phyloP scores from a whole-genome alignment of 331 rosid species.

The Spiraea crenata region DNA sequence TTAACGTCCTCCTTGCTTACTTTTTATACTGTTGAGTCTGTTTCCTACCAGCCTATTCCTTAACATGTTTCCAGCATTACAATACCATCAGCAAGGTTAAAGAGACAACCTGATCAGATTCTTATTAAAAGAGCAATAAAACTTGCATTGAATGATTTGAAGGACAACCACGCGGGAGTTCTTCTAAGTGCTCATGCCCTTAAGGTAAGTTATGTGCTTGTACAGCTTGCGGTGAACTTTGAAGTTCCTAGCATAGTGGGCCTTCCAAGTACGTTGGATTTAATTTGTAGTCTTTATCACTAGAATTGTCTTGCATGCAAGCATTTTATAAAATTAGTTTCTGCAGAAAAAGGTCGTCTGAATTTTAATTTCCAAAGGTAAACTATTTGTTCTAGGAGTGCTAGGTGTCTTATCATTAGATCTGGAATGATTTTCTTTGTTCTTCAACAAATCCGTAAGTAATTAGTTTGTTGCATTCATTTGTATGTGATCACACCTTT shows the following conservation, averaged over 20 bases:
- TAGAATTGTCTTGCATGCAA: not conserved
- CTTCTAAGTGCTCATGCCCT: constrained; percentile 74
- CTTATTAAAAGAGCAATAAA: constrained; percentile 63
- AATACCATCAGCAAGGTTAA: constrained; percentile 40
- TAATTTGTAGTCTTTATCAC: not conserved
- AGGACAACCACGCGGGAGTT: constrained; percentile 63
- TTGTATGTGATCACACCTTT: not conserved
- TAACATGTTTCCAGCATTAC: constrained; percentile 46
- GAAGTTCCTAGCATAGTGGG: constrained; percentile 7
- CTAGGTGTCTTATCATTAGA: not conserved
- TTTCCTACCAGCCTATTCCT: constrained; percentile 40
- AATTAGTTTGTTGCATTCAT: not conserved
- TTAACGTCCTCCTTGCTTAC: not conserved
- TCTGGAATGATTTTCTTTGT: not conserved
- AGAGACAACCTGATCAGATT: constrained; percentile 43
- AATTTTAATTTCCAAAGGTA: no score
- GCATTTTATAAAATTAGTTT: no score
- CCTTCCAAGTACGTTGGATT: not conserved
- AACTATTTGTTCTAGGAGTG: no score
- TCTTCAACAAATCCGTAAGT: not conserved
- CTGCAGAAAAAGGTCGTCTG: no score
- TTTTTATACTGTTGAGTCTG: not conserved
- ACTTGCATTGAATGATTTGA: constrained; percentile 78
- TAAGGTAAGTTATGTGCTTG: constrained; percentile 46
- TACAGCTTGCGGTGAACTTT: not conserved